These are phyloP conservation scores for Sodiomyces alkalinus DNA, from an alignment of 2,329 filamentous ascomycete genomes.

Conservation along the genomic window DNA sequence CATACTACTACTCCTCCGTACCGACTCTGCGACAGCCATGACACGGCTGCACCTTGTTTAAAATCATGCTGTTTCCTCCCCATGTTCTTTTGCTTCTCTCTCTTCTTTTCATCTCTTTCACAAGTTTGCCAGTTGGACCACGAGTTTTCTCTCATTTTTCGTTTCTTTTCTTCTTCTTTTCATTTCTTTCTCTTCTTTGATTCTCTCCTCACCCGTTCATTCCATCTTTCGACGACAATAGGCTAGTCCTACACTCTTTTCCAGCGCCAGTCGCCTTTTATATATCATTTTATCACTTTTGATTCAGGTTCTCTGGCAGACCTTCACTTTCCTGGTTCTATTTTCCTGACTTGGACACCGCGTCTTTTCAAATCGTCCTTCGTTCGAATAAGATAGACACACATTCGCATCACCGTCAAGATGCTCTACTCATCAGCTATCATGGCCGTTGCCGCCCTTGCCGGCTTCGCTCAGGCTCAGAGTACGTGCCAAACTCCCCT, in stretches of 20 bases:
- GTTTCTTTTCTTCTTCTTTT: slow-evolving; percentile 12
- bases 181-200: slow-evolving; percentile 13
- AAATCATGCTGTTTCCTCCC: slow-evolving; percentile 22
- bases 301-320: slow-evolving; percentile 3
- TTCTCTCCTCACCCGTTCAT: slow-evolving; percentile 8
- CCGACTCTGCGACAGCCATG: no score
- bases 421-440: slow-evolving; percentile 37
- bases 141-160: slow-evolving; percentile 12
- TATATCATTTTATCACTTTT: slow-evolving; percentile 3
- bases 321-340: no score
- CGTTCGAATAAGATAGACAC: slow-evolving; percentile 3
- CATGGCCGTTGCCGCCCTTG: slow-evolving; percentile 30
- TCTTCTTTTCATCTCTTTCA: slow-evolving; percentile 13
- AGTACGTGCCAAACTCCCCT: slow-evolving; percentile 25
- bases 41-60: no score
- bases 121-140: slow-evolving; percentile 10
- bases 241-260: slow-evolving; percentile 32
- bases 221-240: slow-evolving; percentile 16
- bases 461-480: slow-evolving; percentile 30
- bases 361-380: slow-evolving; percentile 9
- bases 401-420: slow-evolving; percentile 15
- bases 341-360: slow-evolving; percentile 2
- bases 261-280: slow-evolving; percentile 30
- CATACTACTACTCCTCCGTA: no score
- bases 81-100: slow-evolving; percentile 12